phyloP scores from a whole-genome alignment of 2,329 filamentous ascomycete species.

The Cryphonectria carpinicola region DNA sequence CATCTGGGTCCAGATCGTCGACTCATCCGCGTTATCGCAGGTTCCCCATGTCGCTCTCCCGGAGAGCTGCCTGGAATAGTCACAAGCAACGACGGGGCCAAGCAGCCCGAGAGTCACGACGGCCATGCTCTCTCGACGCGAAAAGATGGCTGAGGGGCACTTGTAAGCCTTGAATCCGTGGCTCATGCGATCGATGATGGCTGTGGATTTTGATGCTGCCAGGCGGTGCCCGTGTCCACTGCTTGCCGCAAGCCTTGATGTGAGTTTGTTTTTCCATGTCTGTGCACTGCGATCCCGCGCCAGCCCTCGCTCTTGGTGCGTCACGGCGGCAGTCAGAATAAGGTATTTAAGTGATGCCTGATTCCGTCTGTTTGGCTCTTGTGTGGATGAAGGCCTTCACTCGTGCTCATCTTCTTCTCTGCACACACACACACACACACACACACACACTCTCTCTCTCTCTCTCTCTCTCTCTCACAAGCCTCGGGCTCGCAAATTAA shows the following conservation, averaged over 20 bases:
- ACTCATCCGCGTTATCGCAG: not conserved
- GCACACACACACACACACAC: not conserved
- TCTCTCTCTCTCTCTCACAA: no score
- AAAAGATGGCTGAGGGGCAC: not conserved
- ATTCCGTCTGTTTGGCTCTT: not conserved
- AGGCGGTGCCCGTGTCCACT: not conserved
- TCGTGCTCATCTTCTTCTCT: not conserved
- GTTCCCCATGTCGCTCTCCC: no score
- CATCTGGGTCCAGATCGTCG: not conserved
- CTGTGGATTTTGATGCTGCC: not conserved
- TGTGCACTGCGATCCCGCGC: not conserved
- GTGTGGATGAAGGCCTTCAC: not conserved
- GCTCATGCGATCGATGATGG: not conserved
- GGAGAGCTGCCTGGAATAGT: slow-evolving; percentile 1
- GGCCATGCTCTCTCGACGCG: not conserved
- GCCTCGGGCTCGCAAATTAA: not conserved
- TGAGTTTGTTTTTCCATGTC: not conserved
- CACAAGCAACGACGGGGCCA: not conserved
- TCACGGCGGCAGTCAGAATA: not conserved
- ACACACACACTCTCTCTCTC: no score
- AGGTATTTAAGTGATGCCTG: not conserved
- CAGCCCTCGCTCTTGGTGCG: not conserved
- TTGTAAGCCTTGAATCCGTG: not conserved
- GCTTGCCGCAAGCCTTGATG: not conserved
- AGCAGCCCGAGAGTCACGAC: not conserved